Evolutionary conservation across 2,329 filamentous ascomycete species (phyloP).

Genomic region (Thelonectria discophora): DNA sequence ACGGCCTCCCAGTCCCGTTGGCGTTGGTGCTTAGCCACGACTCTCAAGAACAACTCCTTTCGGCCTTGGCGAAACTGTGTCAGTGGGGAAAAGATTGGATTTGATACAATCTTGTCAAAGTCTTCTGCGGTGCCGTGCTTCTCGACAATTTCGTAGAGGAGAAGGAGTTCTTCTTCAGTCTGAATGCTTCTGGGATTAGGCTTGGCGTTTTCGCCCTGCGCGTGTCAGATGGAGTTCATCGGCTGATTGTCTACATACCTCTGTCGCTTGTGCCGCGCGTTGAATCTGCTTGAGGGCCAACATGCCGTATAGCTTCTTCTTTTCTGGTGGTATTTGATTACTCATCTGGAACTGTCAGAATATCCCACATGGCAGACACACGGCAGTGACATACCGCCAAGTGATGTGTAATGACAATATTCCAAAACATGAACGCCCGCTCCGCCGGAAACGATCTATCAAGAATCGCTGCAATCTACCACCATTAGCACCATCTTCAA

Average conservation of each 20-base stretch:
- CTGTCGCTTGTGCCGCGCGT: slow-evolving; percentile 56
- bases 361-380: neutral
- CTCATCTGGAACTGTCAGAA: slow-evolving; percentile 51
- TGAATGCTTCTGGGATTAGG: slow-evolving; percentile 47
- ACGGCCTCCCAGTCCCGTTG: slow-evolving; percentile 53
- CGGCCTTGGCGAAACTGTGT: slow-evolving; percentile 56
- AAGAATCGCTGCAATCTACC: slow-evolving; percentile 62
- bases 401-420: slow-evolving; percentile 62
- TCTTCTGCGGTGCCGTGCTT: slow-evolving; percentile 54
- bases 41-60: slow-evolving; percentile 58
- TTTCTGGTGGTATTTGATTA: slow-evolving; percentile 56
- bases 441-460: slow-evolving; percentile 62
- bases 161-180: slow-evolving; percentile 60
- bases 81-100: slow-evolving; percentile 53
- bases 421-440: slow-evolving; percentile 62
- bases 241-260: slow-evolving; percentile 43
- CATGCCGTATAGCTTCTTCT: slow-evolving; percentile 61
- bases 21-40: slow-evolving; percentile 49
- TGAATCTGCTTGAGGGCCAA: slow-evolving; percentile 62
- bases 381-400: slow-evolving; percentile 57
- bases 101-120: slow-evolving; percentile 50
- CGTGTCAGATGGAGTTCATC: neutral
- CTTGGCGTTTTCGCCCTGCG: slow-evolving; percentile 35
- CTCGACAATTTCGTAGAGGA: slow-evolving; percentile 59
- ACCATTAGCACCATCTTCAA: slow-evolving; percentile 15